Evolutionary conservation across 441 rosid species (phyloP), one percentile per base, ranked within the genome.

Genomic region (Populus hybrid): DNA sequence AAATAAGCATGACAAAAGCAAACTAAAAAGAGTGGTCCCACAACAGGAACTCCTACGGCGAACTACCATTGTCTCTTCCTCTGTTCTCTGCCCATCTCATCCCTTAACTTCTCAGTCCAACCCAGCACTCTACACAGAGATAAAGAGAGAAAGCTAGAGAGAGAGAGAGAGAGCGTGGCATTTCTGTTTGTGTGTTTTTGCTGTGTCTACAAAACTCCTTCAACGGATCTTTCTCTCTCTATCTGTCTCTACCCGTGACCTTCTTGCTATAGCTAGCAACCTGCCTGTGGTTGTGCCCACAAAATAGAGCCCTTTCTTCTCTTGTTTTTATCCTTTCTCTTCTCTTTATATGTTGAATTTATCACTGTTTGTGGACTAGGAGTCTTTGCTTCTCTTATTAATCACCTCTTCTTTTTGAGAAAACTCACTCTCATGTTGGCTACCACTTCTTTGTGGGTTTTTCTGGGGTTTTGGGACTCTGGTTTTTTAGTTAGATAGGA

Each of bases 151-250:
- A 38, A 77, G 26, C 66, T 7, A 59, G 67, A 36, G 26, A 18
- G 78, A 19, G 24, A 63, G 30, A 18, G 34, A 26, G 69, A 70
- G 76, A 12, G 71, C 65, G 57, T 67, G 35, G 46, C 61, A 7
- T 38, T 61, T 26, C 36, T 24, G 19, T 53, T 10, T 66, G 4
- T 71, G 21, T 65, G 69, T 34, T 34, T 21, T 23, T n/a, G 9
- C 23, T 66, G 34, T 66, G 61, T 68, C 70, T 71, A 8, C 83
- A 14, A 50, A 71, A 34, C 69, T 73, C 82, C 9, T 30, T 53
- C 84, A 87, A 84, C 78, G 86, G 79, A 32, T 77, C 78, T 84
- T 77, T 80, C 77, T n/a, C 78, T 71, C 78, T 80, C 66, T 70
- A 69, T 75, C 87, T 79, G 73, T 32, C 46, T 30, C 67, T 65